A percentile compares a stretch with the other conserved stretches of the same genome.
Conservation (phyloP, 2,329 filamentous ascomycete species). For the Pleoardoris graminearum region DNA sequence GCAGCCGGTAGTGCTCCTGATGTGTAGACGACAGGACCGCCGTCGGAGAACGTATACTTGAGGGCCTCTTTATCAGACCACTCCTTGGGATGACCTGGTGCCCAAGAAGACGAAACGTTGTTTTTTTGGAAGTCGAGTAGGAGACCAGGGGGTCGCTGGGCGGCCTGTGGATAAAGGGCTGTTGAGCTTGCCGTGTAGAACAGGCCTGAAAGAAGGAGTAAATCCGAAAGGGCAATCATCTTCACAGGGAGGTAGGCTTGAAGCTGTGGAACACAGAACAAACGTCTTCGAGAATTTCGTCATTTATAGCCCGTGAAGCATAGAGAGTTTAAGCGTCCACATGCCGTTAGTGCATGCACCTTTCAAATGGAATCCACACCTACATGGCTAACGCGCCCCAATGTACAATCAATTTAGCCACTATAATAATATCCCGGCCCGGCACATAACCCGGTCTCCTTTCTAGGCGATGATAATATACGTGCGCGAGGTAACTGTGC, state of each 20-base stretch:
- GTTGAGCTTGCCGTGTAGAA: not conserved
- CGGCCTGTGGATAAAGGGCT: not conserved
- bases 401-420: constrained; percentile 2
- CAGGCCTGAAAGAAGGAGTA: not conserved
- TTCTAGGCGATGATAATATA: too few species aligned
- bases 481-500: too few species aligned
- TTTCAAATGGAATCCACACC: not conserved
- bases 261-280: not conserved
- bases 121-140: constrained; percentile 2
- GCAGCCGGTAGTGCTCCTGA: not conserved
- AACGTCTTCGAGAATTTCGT: not conserved
- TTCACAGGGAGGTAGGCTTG: not conserved
- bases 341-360: not conserved
- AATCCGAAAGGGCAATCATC: not conserved
- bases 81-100: not conserved
- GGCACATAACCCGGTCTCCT: too few species aligned
- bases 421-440: not conserved
- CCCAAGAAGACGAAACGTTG: not conserved
- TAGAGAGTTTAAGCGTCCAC: not conserved
- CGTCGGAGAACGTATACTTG: not conserved
- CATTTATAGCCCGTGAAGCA: not conserved
- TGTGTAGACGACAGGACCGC: not conserved
- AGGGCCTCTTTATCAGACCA: constrained; percentile 1
- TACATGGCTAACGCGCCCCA: not conserved
- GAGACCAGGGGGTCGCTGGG: not conserved